Conservation (phyloP, 371 early-diverging fungal genomes). For the Mucor sp. region DNA sequence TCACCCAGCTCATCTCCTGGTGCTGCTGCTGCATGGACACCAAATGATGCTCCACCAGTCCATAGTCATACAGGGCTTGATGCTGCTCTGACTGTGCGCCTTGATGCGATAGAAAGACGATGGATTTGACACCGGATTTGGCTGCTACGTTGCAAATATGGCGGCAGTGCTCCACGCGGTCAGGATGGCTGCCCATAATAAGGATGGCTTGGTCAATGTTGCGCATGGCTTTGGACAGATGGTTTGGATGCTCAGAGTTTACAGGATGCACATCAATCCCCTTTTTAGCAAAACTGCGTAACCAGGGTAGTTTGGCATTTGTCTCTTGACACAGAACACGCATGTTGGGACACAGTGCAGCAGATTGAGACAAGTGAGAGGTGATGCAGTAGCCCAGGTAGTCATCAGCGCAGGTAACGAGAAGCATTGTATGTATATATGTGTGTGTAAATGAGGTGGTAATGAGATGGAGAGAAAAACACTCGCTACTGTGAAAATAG, state of each 20-base stretch:
- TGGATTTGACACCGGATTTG: slow-evolving; percentile 35
- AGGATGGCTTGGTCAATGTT: slow-evolving; percentile 36
- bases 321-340: slow-evolving; percentile 30
- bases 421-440: slow-evolving; percentile 26
- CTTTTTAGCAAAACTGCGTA: slow-evolving; percentile 22
- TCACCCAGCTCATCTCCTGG: slow-evolving; percentile 1
- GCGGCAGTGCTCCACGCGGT: slow-evolving; percentile 29
- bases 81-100: slow-evolving; percentile 35
- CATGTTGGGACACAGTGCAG: slow-evolving; percentile 22
- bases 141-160: slow-evolving; percentile 27
- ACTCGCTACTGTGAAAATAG: background rate
- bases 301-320: slow-evolving; percentile 10
- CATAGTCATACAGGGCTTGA: slow-evolving; percentile 30
- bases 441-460: no score
- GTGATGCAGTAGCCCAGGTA: slow-evolving; percentile 42
- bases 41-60: slow-evolving; percentile 33
- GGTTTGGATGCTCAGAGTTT: slow-evolving; percentile 33
- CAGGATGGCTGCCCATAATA: slow-evolving; percentile 23
- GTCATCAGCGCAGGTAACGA: slow-evolving; percentile 43
- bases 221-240: slow-evolving; percentile 34
- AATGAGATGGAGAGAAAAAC: background rate
- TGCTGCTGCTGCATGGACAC: slow-evolving; percentile 18
- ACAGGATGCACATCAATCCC: slow-evolving; percentile 33
- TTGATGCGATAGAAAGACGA: slow-evolving; percentile 38
- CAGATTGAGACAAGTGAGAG: slow-evolving; percentile 32